Percentiles rank a stretch among this genome's conserved stretches.
phyloP scores from a whole-genome alignment of 202 grass and related monocot species.

The Carex arenaria region DNA sequence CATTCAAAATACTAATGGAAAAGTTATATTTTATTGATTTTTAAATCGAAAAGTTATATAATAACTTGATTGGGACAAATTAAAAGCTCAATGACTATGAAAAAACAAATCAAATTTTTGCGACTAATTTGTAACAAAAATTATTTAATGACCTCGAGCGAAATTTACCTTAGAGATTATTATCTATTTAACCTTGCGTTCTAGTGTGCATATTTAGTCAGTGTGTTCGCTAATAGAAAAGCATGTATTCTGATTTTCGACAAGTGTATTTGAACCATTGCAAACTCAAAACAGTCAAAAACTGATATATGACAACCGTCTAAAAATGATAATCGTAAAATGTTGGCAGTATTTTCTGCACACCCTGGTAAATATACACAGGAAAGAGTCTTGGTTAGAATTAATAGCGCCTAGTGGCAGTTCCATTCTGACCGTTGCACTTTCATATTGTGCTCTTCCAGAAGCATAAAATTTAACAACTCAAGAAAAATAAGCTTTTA shows the following conservation, averaged over 20 bases:
- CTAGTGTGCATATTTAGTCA: too few species aligned
- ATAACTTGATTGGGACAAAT: too few species aligned
- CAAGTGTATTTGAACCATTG: background rate
- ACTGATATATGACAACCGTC: background rate
- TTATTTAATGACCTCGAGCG: too few species aligned
- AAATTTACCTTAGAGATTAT: too few species aligned
- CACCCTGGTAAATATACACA: background rate
- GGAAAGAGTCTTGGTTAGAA: background rate
- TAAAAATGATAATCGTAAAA: background rate
- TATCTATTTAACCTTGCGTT: too few species aligned
- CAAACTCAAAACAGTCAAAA: background rate
- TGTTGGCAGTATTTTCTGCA: background rate
- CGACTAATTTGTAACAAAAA: too few species aligned
- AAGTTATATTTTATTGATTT: too few species aligned
- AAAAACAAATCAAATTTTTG: too few species aligned
- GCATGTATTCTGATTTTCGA: background rate
- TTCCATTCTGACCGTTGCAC: background rate
- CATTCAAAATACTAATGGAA: too few species aligned
- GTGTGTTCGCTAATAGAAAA: background rate
- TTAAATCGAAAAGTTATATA: too few species aligned
- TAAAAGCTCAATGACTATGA: too few species aligned
- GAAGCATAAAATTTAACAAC: background rate
- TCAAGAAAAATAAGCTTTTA: background rate
- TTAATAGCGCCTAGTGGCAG: background rate
- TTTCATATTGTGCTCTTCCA: background rate